These are phyloP conservation scores for Suhomyces pyralidae DNA, from an alignment of 805 yeast species.

Conservation along the genomic window DNA sequence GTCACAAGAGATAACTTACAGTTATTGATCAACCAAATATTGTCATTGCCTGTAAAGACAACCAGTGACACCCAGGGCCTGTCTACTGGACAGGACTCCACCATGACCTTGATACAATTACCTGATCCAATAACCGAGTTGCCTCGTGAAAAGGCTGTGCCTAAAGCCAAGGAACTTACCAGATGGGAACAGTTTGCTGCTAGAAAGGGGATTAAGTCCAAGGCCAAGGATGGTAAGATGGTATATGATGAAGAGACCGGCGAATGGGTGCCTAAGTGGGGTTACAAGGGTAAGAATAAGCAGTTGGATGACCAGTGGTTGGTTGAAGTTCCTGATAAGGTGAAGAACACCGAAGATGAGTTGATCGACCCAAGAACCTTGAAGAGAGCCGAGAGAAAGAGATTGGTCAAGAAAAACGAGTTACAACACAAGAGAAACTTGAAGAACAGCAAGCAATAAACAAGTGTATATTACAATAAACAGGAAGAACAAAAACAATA, in stretches of 20 bases:
- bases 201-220: constrained; percentile 89
- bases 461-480: background rate
- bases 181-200: constrained; percentile 97
- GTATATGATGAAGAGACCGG: constrained; percentile 85
- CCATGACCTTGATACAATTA: constrained; percentile 76
- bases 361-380: constrained; percentile 85
- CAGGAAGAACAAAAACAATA: background rate
- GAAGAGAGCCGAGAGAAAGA: constrained; percentile 78
- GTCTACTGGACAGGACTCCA: constrained; percentile 62
- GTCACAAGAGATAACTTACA: constrained; percentile 91
- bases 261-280: constrained; percentile 99
- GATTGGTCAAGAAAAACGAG: constrained; percentile 77
- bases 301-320: constrained; percentile 88
- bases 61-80: constrained; percentile 70
- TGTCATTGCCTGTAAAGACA: constrained; percentile 84
- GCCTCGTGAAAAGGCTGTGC: constrained; percentile 95
- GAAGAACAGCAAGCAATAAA: constrained; percentile 27
- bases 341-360: constrained; percentile 50
- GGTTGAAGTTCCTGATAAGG: constrained; percentile 85
- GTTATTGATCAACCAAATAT: constrained; percentile 81
- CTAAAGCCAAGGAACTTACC: constrained; percentile 87
- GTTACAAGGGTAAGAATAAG: constrained; percentile 91
- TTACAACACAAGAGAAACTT: constrained; percentile 81
- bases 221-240: constrained; percentile 84
- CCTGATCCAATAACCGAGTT: constrained; percentile 80